These are phyloP conservation scores for Ilex paraguariensis DNA, from an alignment of 305 asterid genomes.

Conservation along the genomic window DNA sequence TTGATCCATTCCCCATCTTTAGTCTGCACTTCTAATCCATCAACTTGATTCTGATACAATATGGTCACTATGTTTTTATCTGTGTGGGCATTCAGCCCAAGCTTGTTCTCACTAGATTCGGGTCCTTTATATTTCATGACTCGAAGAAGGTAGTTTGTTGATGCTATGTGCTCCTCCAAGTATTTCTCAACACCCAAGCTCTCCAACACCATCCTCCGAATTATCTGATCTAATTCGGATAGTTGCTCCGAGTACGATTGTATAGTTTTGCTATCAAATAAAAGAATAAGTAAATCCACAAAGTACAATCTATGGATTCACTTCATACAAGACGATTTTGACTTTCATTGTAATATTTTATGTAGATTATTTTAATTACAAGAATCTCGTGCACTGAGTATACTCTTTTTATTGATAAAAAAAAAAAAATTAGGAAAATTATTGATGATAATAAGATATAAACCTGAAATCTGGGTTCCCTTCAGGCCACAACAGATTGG, in stretches of 20 bases:
- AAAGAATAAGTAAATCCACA: too few species aligned
- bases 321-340: too few species aligned
- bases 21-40: slow-evolving; percentile 40
- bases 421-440: not conserved
- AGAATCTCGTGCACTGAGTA: too few species aligned
- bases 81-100: slow-evolving; percentile 40
- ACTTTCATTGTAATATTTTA: too few species aligned
- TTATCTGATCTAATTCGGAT: slow-evolving; percentile 35
- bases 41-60: slow-evolving; percentile 33
- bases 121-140: slow-evolving; percentile 44
- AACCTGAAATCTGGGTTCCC: slow-evolving; percentile 49
- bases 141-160: slow-evolving; percentile 40
- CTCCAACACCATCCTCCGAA: slow-evolving; percentile 52
- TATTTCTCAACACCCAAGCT: slow-evolving; percentile 39
- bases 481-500: slow-evolving; percentile 40
- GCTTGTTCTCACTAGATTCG: slow-evolving; percentile 18
- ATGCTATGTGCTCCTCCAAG: slow-evolving; percentile 50
- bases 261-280: slow-evolving; percentile 29
- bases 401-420: too few species aligned
- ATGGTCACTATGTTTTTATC: slow-evolving; percentile 44
- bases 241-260: slow-evolving; percentile 31
- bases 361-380: too few species aligned
- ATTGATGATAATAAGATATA: not conserved
- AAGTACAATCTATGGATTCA: too few species aligned
- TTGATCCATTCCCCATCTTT: slow-evolving; percentile 48